These are phyloP conservation scores for Phytophthora syringae DNA, from an alignment of 352 stramenopile species.

Conservation along the genomic window DNA sequence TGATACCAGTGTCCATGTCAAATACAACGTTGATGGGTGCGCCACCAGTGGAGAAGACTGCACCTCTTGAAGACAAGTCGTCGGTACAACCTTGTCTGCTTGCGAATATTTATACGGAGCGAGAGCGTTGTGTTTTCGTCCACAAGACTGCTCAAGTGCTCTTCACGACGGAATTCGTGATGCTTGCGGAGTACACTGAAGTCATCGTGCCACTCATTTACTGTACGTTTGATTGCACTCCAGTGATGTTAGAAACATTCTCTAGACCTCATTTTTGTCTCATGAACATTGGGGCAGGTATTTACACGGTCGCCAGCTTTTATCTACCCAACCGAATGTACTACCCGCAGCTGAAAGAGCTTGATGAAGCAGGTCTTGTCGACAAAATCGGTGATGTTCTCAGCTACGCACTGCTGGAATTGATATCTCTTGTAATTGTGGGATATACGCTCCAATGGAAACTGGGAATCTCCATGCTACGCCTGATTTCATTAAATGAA, in stretches of 20 bases:
- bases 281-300: background rate
- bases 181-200: too few species aligned
- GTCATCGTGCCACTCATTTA: too few species aligned
- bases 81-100: background rate
- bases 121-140: slow-evolving; percentile 1
- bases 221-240: too few species aligned
- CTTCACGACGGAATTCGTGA: too few species aligned
- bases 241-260: too few species aligned
- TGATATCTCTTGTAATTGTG: slow-evolving; percentile 13
- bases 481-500: slow-evolving; percentile 31
- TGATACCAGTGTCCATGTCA: background rate
- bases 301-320: too few species aligned
- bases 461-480: slow-evolving; percentile 17
- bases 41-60: background rate
- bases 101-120: background rate
- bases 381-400: background rate
- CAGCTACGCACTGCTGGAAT: slow-evolving; percentile 17
- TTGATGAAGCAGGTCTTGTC: too few species aligned
- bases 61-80: background rate
- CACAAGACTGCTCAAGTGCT: slow-evolving; percentile 2
- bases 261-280: too few species aligned
- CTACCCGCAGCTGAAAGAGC: too few species aligned
- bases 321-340: too few species aligned
- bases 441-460: slow-evolving; percentile 5
- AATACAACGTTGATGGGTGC: too few species aligned